Conservation (phyloP, 495 filamentous ascomycete genomes). For the Aspergillus saccharolyticus region DNA sequence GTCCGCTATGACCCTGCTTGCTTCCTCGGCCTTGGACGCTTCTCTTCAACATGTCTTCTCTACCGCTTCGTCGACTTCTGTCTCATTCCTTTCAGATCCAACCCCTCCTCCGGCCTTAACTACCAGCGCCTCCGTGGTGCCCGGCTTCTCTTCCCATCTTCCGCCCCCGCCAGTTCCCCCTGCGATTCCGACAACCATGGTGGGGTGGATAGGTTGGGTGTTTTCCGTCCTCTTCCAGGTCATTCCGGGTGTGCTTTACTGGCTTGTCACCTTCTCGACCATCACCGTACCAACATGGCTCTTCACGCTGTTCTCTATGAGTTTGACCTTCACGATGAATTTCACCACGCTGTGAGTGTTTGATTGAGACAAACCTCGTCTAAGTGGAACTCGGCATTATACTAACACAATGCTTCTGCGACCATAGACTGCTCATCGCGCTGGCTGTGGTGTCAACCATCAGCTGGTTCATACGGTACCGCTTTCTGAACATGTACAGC, state of each 20-base stretch:
- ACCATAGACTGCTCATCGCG: slow-evolving; percentile 66
- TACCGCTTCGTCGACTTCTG: slow-evolving; percentile 7
- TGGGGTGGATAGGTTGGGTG: slow-evolving; percentile 41
- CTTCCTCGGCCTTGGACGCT: slow-evolving; percentile 7
- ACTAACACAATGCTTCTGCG: slow-evolving; percentile 11
- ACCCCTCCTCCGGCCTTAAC: slow-evolving; percentile 23
- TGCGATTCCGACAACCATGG: slow-evolving; percentile 37
- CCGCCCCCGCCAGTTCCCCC: slow-evolving; percentile 28
- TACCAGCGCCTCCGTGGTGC: slow-evolving; percentile 17
- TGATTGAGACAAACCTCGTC: not conserved
- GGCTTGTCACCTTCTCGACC: slow-evolving; percentile 75
- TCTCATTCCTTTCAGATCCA: slow-evolving; percentile 14
- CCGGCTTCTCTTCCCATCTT: slow-evolving; percentile 22
- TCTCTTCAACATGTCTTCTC: slow-evolving; percentile 8
- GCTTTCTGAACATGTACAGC: slow-evolving; percentile 91
- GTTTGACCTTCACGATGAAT: slow-evolving; percentile 95
- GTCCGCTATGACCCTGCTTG: slow-evolving; percentile 4
- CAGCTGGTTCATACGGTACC: slow-evolving; percentile 90
- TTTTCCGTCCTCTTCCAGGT: slow-evolving; percentile 40
- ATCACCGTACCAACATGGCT: slow-evolving; percentile 86
- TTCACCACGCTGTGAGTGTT: slow-evolving; percentile 78
- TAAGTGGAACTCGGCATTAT: not conserved
- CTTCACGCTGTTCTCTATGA: slow-evolving; percentile 92
- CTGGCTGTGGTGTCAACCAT: slow-evolving; percentile 70
- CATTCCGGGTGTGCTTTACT: slow-evolving; percentile 75